Conservation (phyloP, 2,329 filamentous ascomycete genomes). For the Penicillium sp. region DNA sequence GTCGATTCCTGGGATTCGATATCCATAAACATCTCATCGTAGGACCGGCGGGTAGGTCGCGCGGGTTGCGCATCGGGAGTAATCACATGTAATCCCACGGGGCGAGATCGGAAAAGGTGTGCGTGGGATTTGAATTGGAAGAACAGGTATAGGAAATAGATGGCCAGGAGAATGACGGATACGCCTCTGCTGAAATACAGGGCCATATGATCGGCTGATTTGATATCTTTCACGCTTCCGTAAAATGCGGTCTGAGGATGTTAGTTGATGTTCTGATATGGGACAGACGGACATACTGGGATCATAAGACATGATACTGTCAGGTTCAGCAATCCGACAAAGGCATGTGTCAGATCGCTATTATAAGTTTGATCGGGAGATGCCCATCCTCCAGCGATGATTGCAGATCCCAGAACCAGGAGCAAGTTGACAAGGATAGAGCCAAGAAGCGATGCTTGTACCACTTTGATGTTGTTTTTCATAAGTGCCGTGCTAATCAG, state of each 20-base stretch:
- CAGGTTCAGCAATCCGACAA: slow-evolving; percentile 80
- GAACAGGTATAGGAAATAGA: slow-evolving; percentile 12
- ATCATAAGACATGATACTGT: slow-evolving; percentile 84
- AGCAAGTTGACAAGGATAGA: slow-evolving; percentile 84
- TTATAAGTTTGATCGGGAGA: slow-evolving; percentile 91
- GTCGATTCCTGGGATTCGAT: slow-evolving; percentile 5
- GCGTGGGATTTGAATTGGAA: slow-evolving; percentile 11
- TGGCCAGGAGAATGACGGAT: slow-evolving; percentile 9
- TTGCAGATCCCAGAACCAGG: slow-evolving; percentile 84
- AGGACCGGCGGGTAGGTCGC: slow-evolving; percentile 1
- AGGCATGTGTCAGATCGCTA: slow-evolving; percentile 89
- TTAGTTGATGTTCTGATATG: slow-evolving; percentile 27
- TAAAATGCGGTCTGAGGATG: slow-evolving; percentile 72
- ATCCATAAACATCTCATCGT: slow-evolving; percentile 20
- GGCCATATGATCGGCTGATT: slow-evolving; percentile 43
- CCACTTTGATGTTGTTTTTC: slow-evolving; percentile 76
- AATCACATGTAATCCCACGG: slow-evolving; percentile 70
- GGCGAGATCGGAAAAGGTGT: slow-evolving; percentile 17
- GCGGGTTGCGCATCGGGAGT: slow-evolving; percentile 55
- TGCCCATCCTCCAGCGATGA: slow-evolving; percentile 76
- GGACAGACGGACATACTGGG: slow-evolving; percentile 56
- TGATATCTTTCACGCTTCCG: slow-evolving; percentile 70
- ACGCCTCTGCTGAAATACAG: slow-evolving; percentile 12
- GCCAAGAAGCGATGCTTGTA: slow-evolving; percentile 81
- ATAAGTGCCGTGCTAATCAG: slow-evolving; percentile 1